phyloP scores from a whole-genome alignment of 768 basidiomycete genomes.

The Vararia minispora region DNA sequence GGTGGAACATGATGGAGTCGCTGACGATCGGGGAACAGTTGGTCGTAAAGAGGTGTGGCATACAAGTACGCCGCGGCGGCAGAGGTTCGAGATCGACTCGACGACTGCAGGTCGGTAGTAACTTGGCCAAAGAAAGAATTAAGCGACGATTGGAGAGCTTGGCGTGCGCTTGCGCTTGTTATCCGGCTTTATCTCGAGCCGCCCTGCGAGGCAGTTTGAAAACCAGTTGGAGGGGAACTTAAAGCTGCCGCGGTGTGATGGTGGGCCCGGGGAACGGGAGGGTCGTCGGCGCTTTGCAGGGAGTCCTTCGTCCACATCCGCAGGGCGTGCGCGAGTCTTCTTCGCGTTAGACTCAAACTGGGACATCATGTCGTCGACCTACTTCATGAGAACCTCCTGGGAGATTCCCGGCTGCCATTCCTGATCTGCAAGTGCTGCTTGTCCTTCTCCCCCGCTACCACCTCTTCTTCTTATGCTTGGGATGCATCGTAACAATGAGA shows the following conservation, averaged over 20 bases:
- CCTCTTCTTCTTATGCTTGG: constrained; percentile 81
- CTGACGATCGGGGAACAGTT: no score
- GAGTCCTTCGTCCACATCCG: constrained; percentile 23
- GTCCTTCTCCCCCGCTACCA: constrained; percentile 48
- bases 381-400: constrained; percentile 78
- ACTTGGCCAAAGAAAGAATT: no score
- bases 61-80: no score
- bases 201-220: no score
- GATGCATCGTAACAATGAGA: constrained; percentile 88
- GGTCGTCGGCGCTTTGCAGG: constrained; percentile 53
- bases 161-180: no score
- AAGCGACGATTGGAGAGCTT: no score
- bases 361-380: constrained; percentile 84
- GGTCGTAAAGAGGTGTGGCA: no score
- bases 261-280: constrained; percentile 37
- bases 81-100: no score
- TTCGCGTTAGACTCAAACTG: constrained; percentile 59
- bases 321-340: constrained; percentile 37
- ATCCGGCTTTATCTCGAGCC: no score
- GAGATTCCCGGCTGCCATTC: constrained; percentile 46
- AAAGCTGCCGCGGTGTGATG: constrained; percentile 35
- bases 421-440: constrained; percentile 70
- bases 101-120: no score
- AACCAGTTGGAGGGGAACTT: no score
- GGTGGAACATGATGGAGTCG: no score